Conservation (phyloP, 495 filamentous ascomycete species). For the Opeltia flavorubescens region DNA sequence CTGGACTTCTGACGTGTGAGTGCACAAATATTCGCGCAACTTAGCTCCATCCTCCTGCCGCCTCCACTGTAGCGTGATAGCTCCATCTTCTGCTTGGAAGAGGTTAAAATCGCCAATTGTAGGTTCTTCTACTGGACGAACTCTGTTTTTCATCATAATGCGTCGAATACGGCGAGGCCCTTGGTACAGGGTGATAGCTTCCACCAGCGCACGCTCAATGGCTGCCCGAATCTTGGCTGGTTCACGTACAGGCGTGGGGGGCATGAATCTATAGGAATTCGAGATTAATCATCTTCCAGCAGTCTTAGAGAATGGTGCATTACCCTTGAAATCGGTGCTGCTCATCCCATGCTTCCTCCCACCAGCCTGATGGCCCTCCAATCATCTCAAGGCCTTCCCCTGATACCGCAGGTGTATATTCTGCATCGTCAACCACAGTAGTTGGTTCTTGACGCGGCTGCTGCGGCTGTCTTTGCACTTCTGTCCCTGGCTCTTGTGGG, state of each 20-base stretch:
- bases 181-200: constrained; percentile 37
- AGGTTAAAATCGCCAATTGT: not conserved
- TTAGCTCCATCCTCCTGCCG: not conserved
- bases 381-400: constrained; percentile 44
- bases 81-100: not conserved
- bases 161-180: constrained; percentile 2
- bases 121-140: not conserved
- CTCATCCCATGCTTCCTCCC: constrained; percentile 3
- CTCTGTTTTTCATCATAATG: no score
- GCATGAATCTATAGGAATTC: constrained; percentile 12
- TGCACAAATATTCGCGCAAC: not conserved
- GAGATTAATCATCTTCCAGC: no score
- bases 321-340: constrained; percentile 14
- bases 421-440: constrained; percentile 4
- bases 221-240: constrained; percentile 21
- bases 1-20: no score
- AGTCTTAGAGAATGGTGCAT: no score
- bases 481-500: constrained; percentile 33
- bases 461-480: constrained; percentile 16
- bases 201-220: constrained; percentile 46
- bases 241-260: constrained; percentile 10
- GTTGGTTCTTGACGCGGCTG: constrained; percentile 10
- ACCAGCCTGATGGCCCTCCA: constrained; percentile 30
- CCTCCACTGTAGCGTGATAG: not conserved
- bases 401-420: constrained; percentile 43